Conservation (phyloP, 2,329 filamentous ascomycete species). For the Ploettnerulaceae sp. region DNA sequence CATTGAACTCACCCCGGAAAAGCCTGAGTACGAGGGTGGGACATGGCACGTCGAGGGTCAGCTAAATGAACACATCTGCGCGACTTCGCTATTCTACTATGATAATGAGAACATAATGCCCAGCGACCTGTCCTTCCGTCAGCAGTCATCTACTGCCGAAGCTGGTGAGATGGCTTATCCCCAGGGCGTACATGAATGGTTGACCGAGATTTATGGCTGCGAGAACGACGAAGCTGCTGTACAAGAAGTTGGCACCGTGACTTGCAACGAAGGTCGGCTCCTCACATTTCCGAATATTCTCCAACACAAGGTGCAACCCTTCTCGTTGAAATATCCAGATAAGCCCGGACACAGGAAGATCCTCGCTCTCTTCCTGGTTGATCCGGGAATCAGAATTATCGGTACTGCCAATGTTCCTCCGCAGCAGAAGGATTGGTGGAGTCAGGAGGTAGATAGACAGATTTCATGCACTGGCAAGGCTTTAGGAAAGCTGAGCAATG, state of each 20-base stretch:
- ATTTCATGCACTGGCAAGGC: conserved; percentile 15
- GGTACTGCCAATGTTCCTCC: conserved; percentile 48
- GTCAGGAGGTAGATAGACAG: conserved; percentile 22
- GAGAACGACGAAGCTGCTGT: conserved; percentile 10
- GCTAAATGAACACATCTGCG: conserved; percentile 50
- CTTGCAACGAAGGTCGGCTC: conserved; percentile 37
- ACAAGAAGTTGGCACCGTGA: conserved; percentile 39
- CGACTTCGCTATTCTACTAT: conserved; percentile 48
- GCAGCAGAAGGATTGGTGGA: conserved; percentile 45
- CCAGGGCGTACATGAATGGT: conserved; percentile 17
- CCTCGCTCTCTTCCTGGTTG: conserved; percentile 54
- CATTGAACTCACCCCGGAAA: conserved; percentile 53
- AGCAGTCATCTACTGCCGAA: conserved; percentile 18
- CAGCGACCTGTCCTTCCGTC: conserved; percentile 41
- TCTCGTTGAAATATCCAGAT: conserved; percentile 45
- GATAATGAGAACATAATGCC: conserved; percentile 45
- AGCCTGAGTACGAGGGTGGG: conserved; percentile 44
- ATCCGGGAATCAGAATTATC: conserved; percentile 47
- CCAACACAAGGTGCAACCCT: conserved; percentile 49
- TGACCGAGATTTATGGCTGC: conserved; percentile 20
- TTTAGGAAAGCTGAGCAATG: conserved; percentile 19
- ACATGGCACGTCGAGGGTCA: conserved; percentile 42
- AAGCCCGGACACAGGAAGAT: conserved; percentile 52
- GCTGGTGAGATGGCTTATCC: not conserved
- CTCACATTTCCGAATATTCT: conserved; percentile 41